Conservation (phyloP, 495 filamentous ascomycete species). For the Penicillium daleae region DNA sequence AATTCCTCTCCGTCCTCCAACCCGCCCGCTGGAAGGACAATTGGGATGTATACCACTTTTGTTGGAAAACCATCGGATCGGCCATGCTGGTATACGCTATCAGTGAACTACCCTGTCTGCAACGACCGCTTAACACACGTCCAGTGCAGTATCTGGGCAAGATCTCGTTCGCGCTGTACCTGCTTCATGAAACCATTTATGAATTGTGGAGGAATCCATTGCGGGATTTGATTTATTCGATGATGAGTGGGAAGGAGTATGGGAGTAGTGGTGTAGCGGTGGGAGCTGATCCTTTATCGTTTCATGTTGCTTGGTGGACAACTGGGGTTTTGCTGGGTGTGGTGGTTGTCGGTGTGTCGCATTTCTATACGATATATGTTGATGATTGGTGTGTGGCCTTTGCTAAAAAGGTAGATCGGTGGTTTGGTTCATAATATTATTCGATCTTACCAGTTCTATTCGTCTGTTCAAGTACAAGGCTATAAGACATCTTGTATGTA, state of each 20-base stretch:
- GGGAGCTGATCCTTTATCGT: conserved; percentile 39
- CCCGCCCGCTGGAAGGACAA: conserved; percentile 26
- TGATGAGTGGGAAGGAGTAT: conserved; percentile 31
- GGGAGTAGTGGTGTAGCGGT: conserved; percentile 38
- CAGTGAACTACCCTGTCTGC: conserved; percentile 25
- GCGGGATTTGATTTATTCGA: conserved; percentile 40
- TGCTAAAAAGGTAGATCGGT: conserved; percentile 25
- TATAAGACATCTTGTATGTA: too few species aligned
- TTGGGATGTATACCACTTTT: conserved; percentile 25
- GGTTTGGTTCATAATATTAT: conserved; percentile 25
- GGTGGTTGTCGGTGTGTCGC: conserved; percentile 45
- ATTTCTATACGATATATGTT: conserved; percentile 50
- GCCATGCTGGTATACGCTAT: conserved; percentile 28
- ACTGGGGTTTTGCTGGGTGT: conserved; percentile 40
- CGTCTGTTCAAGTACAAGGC: too few species aligned
- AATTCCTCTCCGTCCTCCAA: conserved; percentile 25
- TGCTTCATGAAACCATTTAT: conserved; percentile 24
- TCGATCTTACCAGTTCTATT: too few species aligned
- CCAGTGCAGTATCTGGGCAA: conserved; percentile 32
- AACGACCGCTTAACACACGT: conserved; percentile 22
- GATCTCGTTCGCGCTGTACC: conserved; percentile 38
- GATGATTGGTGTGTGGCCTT: conserved; percentile 37
- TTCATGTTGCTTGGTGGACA: conserved; percentile 42
- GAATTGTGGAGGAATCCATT: conserved; percentile 39
- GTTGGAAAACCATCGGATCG: conserved; percentile 31